Conservation (phyloP, 2,329 filamentous ascomycete genomes). For the Alternaria sp. region DNA sequence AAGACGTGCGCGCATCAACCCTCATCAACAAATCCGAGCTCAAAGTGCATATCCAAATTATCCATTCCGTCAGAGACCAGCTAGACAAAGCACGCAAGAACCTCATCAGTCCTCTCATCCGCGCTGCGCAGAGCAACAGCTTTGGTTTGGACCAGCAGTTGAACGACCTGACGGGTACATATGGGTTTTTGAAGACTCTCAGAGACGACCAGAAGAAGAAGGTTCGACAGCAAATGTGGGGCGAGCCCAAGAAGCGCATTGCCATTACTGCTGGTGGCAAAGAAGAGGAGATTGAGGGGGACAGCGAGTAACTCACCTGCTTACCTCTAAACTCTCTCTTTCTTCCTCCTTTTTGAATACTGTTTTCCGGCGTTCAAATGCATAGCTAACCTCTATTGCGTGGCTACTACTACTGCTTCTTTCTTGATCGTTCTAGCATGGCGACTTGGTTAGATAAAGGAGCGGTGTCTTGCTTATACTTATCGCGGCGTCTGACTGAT, state of each 20-base stretch:
- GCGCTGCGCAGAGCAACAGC: conserved; percentile 70
- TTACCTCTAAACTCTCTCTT: not conserved
- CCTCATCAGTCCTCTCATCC: conserved; percentile 82
- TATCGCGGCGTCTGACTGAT: not conserved
- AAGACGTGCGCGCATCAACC: conserved; percentile 79
- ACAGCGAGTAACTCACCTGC: not conserved
- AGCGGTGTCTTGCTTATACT: not conserved
- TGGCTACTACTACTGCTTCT: not conserved
- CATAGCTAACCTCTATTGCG: not conserved
- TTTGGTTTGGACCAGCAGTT: conserved; percentile 86
- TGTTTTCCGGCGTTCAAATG: not conserved
- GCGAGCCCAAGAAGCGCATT: conserved; percentile 37
- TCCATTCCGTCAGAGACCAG: conserved; percentile 83
- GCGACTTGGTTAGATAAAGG: conserved; percentile 12
- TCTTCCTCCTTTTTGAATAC: not conserved
- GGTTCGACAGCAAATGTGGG: conserved; percentile 76
- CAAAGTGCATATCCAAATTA: conserved; percentile 82
- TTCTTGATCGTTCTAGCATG: conserved; percentile 3
- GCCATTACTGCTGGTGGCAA: conserved; percentile 30
- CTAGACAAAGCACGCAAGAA: conserved; percentile 84
- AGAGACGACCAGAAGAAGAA: conserved; percentile 82
- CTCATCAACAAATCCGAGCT: conserved; percentile 86
- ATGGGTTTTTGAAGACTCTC: conserved; percentile 76
- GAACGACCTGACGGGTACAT: conserved; percentile 77
- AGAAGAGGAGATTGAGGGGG: conserved; percentile 25